Conservation (phyloP, 169 alveolate genomes). For the Cyclospora cayetanensis region DNA sequence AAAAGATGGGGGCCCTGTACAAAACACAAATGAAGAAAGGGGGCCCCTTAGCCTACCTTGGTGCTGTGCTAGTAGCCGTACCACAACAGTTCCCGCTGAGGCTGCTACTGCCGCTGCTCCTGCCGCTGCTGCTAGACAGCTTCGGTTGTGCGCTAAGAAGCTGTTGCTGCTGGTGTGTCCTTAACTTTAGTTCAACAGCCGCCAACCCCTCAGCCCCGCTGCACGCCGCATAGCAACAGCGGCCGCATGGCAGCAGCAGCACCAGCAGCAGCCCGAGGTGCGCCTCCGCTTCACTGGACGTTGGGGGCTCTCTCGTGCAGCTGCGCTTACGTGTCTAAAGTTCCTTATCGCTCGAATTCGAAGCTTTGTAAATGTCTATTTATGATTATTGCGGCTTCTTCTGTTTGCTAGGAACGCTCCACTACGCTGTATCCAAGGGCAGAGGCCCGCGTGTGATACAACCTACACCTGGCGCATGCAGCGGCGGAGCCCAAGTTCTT, state of each 20-base stretch:
- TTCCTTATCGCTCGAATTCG: too few relatives aligned
- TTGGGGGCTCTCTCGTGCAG: too few relatives aligned
- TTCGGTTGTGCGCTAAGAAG: not conserved
- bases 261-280: slow-evolving; percentile 47
- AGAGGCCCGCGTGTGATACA: too few relatives aligned
- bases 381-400: too few relatives aligned
- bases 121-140: not conserved
- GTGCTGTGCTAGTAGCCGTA: not conserved
- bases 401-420: too few relatives aligned
- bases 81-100: not conserved
- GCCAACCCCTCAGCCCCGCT: slow-evolving; percentile 48
- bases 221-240: not conserved
- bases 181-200: not conserved
- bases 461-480: too few relatives aligned
- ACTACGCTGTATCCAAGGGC: too few relatives aligned
- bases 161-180: slow-evolving; percentile 14
- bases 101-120: slow-evolving; percentile 32
- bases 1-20: not conserved
- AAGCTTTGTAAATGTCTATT: too few relatives aligned
- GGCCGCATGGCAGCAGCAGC: slow-evolving; percentile 43
- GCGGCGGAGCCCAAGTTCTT: too few relatives aligned
- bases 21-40: not conserved
- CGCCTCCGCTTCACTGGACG: not conserved
- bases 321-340: too few relatives aligned
- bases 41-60: slow-evolving; percentile 55